Conservation (phyloP, 257 asterid species). For the Dorcoceras hygrometricum region DNA sequence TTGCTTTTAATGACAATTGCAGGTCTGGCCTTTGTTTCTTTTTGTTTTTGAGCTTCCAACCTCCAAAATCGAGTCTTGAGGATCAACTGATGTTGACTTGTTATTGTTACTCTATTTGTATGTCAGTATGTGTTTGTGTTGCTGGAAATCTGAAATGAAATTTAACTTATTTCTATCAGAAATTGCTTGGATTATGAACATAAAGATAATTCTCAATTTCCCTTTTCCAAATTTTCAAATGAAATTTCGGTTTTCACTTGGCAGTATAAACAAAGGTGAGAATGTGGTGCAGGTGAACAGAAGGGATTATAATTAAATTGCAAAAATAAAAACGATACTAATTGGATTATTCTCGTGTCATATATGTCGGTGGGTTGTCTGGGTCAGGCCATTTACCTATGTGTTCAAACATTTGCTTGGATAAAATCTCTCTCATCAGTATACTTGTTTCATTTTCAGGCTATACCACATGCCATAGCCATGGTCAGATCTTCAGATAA, state of each 20-base stretch:
- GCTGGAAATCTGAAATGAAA: background rate
- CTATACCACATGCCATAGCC: constrained; percentile 93
- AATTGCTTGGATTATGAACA: background rate
- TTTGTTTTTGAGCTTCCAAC: background rate
- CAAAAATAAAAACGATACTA: background rate
- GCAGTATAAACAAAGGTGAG: constrained; percentile 17
- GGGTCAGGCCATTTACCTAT: constrained; percentile 8
- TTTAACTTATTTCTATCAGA: background rate
- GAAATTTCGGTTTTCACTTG: constrained; percentile 11
- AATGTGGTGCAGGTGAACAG: constrained; percentile 14
- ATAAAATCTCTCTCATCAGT: constrained; percentile 13
- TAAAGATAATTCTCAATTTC: constrained; percentile 15
- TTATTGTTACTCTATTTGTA: background rate
- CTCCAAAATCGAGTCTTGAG: background rate
- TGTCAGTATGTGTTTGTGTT: background rate
- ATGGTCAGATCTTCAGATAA: constrained; percentile 79
- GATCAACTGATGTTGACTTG: background rate
- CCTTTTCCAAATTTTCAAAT: constrained; percentile 15
- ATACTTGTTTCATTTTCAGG: constrained; percentile 49
- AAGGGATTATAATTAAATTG: background rate
- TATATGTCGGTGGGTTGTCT: constrained; percentile 6
- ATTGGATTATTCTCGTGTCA: background rate
- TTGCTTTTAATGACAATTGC: too few species aligned
- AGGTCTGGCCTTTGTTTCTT: background rate
- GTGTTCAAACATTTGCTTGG: constrained; percentile 5